These are phyloP conservation scores for Populus alba DNA, from an alignment of 345 rosid species.

Conservation along the genomic window DNA sequence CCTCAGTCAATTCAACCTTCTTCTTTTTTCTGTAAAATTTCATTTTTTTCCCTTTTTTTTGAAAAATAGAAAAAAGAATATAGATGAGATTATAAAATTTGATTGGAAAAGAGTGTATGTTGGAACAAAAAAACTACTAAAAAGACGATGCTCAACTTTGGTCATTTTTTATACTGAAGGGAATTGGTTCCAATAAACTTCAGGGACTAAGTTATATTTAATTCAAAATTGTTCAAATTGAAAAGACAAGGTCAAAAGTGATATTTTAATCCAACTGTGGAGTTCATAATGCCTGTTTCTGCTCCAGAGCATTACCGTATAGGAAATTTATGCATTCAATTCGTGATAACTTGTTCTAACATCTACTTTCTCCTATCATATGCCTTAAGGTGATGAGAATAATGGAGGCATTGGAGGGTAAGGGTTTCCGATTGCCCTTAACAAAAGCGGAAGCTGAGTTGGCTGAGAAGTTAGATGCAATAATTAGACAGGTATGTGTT, in stretches of 20 bases:
- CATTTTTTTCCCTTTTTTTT: neutral
- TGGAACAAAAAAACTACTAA: neutral
- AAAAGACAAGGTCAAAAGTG: neutral
- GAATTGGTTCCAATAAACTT: neutral
- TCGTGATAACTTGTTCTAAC: neutral
- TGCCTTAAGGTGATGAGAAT: constrained; percentile 73
- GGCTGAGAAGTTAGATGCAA: constrained; percentile 72
- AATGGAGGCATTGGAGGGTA: constrained; percentile 84
- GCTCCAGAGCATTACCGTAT: neutral
- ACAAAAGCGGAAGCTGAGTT: constrained; percentile 85
- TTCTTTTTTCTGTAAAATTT: no score
- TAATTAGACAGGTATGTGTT: constrained; percentile 71
- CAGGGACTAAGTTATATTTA: neutral
- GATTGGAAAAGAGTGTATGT: no score
- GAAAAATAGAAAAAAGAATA: no score
- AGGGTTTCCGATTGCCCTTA: constrained; percentile 79
- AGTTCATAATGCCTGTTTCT: neutral
- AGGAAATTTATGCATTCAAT: neutral
- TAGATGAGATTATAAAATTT: neutral
- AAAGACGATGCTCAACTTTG: neutral
- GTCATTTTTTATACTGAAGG: neutral
- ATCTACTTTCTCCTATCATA: neutral
- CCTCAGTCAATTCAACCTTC: neutral
- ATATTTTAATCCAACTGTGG: neutral
- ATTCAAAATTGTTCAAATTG: neutral